A percentile compares a stretch with the other conserved stretches of the same genome.
phyloP scores from a whole-genome alignment of 2,329 filamentous ascomycete species.

The Sordariomycetes sp. region DNA sequence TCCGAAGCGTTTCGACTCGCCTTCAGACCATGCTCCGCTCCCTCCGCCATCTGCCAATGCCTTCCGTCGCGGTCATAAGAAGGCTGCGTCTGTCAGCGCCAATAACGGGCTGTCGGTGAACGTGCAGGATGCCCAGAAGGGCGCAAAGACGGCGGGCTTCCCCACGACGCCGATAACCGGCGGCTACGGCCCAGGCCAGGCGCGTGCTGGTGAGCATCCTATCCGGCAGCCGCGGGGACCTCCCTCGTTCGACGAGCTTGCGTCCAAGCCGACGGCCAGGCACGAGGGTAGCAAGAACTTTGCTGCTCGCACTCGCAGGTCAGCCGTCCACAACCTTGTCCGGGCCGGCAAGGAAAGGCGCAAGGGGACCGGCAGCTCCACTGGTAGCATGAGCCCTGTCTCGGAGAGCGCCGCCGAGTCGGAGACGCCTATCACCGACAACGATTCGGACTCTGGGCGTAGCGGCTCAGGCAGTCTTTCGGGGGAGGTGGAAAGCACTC shows the following conservation, averaged over 20 bases:
- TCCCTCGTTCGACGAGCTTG: constrained; percentile 81
- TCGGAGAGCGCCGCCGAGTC: constrained; percentile 63
- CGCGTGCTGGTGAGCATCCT: constrained; percentile 86
- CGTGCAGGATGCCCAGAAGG: constrained; percentile 37
- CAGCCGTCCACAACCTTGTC: constrained; percentile 82
- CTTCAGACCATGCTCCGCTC: constrained; percentile 54
- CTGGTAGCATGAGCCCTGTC: constrained; percentile 75
- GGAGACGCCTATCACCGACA: constrained; percentile 58
- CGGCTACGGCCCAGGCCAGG: constrained; percentile 85
- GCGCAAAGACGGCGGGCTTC: constrained; percentile 67
- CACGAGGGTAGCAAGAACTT: constrained; percentile 98
- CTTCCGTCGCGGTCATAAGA: constrained; percentile 90
- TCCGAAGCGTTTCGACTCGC: constrained; percentile 54
- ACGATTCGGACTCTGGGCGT: constrained; percentile 58
- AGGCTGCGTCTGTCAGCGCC: constrained; percentile 61
- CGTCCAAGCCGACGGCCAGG: constrained; percentile 79
- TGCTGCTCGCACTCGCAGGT: constrained; percentile 78
- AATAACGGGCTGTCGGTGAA: constrained; percentile 33
- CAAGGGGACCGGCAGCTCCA: constrained; percentile 56
- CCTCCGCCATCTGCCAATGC: constrained; percentile 82
- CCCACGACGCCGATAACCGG: constrained; percentile 71
- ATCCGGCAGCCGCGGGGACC: constrained; percentile 86
- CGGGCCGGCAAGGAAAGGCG: constrained; percentile 81
- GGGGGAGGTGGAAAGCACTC: constrained; percentile 53
- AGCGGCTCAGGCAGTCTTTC: constrained; percentile 71